Evolutionary conservation across 139 green algal species (phyloP), one percentile per base, ranked within the genome.

Genomic region (Micractinium conductrix): DNA sequence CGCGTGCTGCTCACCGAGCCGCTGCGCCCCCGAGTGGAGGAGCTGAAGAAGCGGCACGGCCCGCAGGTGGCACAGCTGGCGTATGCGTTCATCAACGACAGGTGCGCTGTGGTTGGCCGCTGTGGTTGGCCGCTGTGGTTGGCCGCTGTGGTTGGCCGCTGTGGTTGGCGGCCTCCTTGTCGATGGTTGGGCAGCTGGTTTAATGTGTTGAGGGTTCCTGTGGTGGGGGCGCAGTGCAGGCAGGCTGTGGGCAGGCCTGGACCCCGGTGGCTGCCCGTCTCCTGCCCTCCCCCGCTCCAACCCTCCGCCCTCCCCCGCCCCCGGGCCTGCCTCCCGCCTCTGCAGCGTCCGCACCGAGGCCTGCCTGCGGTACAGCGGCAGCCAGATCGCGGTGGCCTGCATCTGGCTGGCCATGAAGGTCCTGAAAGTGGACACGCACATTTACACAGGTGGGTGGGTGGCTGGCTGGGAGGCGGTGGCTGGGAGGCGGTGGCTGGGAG

Each of bases 401-500:
- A 80, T 89, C 80, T 89, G 86, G 86, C 79, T 89, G 62, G 45
- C 72, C 2, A 14, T 87, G 43, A 83, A 83, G 80, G 40, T 89
- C 38, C 72, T 87, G 24, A 71, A 72, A 30, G 22, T 35, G 58
- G 40, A 68, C 45, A 43, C 43, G 24, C n/a, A 73, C 50, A 42
- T 80, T 45, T 42, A 58, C 68, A 78, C 69, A 21, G 67, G 50
- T 76, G 65, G 8, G 63, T 30, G 5, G 40, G 8, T 1, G 4
- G 4, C 30, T 45, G 33, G 16, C 65, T 44, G 65, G n/a, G n/a
- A n/a, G n/a, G n/a, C n/a, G n/a, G n/a, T n/a, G n/a, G n/a, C n/a
- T n/a, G n/a, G n/a, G n/a, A n/a, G n/a, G n/a, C n/a, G n/a, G n/a
- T n/a, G n/a, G n/a, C n/a, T n/a, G n/a, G n/a, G n/a, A n/a, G n/a